Evolutionary conservation across 169 alveolate species (phyloP).

Genomic region (Plasmodium reichenowi): DNA sequence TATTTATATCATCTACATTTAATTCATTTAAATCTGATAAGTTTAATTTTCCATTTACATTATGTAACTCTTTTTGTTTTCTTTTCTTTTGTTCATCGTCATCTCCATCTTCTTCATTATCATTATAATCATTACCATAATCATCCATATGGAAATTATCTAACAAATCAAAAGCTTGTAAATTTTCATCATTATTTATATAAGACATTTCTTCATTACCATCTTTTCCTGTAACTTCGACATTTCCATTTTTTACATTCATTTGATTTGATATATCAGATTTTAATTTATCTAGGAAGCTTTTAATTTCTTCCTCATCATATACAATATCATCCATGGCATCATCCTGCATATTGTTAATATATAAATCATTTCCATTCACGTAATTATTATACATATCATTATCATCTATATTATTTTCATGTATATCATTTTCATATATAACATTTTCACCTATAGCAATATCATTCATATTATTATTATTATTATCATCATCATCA

Average conservation of each 20-base stretch:
- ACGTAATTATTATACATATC: not conserved
- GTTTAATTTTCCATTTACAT: constrained; percentile 1
- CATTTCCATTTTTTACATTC: constrained; percentile 1
- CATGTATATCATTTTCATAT: not conserved
- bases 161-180: constrained; percentile 37
- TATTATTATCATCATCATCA: not conserved
- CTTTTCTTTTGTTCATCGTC: not conserved
- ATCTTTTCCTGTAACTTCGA: not conserved
- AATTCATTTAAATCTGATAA: constrained; percentile 21
- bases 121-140: constrained; percentile 3
- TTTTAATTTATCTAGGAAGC: constrained; percentile 4
- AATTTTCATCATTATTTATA: constrained; percentile 13
- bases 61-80: not conserved
- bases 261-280: not conserved
- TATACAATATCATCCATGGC: not conserved
- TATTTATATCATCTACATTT: not conserved
- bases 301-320: constrained; percentile 1
- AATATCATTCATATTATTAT: not conserved
- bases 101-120: not conserved
- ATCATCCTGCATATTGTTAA: not conserved
- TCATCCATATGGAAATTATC: constrained; percentile 27
- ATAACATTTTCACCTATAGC: not conserved
- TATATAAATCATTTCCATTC: not conserved
- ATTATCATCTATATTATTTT: not conserved
- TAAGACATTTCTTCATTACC: constrained; percentile 7